Evolutionary conservation across 1,139 yeast species (phyloP), one percentile per base, ranked within the genome.

Genomic region (Magnusiomyces magnusii): DNA sequence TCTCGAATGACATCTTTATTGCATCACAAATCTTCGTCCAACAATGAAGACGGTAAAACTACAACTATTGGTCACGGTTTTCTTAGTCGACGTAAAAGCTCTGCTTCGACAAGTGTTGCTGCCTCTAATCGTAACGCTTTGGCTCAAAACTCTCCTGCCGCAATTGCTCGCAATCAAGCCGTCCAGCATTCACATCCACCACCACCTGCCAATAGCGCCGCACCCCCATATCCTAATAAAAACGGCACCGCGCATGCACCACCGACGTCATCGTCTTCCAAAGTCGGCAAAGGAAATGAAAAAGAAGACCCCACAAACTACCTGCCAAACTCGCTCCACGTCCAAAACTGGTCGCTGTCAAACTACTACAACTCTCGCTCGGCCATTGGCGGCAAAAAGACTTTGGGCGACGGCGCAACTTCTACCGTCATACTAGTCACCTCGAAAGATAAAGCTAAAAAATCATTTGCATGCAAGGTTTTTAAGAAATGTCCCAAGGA

Each of bases 381-480:
- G 25, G 28, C 56, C 15, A 53, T 56, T 36, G 23, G 53, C 41
- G 49, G 51, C 23, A 51, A 36, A 24, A 60, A 58, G 25, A 47
- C 51, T 10, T 50, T 60, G 31, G 62, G 62, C 2, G 55, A 60
- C 56, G 60, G 61, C 21, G 60, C 63, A 9, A 58, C 62, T 19
- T 58, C 62, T 15, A 34, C 41, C 27, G 61, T 60, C 28, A 58
- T 53, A 3, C 54, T 57, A 21, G 61, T 61, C 21, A 55, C 56
- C 56, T 59, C 60, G 44, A 60, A 57, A 59, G 57, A 23, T 39
- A 25, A 41, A 13, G 49, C 28, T 10, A 66, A 66, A 53, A 58
- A 66, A 59, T 57, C 80, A 56, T 86, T 76, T 69, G 96, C 95
- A 0, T 89, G 88, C 44, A 89, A 89, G 68, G 92, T 87, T 66